A percentile compares a stretch with the other conserved stretches of the same genome.
Conservation (phyloP, 371 early-diverging fungal species). For the Sporodiniella umbellata region DNA sequence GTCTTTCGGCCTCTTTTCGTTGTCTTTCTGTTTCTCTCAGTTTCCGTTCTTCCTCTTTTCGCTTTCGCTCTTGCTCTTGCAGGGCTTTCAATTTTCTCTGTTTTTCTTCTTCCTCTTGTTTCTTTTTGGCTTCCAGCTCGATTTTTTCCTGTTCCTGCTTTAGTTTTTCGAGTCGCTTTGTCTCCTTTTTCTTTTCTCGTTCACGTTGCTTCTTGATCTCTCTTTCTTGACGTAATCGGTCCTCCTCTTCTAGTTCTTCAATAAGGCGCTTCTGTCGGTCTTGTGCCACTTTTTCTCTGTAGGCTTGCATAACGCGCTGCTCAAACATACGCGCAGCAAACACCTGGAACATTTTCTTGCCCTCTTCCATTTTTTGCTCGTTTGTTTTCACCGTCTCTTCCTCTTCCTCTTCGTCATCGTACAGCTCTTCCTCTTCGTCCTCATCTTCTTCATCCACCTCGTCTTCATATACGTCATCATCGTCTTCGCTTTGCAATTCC, state of each 20-base stretch:
- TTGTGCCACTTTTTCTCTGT: slow-evolving; percentile 83
- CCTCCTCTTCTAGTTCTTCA: slow-evolving; percentile 76
- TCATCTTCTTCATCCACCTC: slow-evolving; percentile 57
- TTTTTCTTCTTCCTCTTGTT: slow-evolving; percentile 34
- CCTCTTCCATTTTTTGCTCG: slow-evolving; percentile 85
- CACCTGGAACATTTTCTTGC: slow-evolving; percentile 88
- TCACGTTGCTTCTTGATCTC: slow-evolving; percentile 60
- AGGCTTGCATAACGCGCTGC: slow-evolving; percentile 84
- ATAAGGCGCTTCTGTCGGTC: slow-evolving; percentile 77
- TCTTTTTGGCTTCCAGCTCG: slow-evolving; percentile 36
- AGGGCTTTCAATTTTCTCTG: slow-evolving; percentile 32
- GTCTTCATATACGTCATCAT: slow-evolving; percentile 30
- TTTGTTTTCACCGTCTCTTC: slow-evolving; percentile 62
- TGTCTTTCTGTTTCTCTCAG: slow-evolving; percentile 29
- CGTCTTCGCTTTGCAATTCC: slow-evolving; percentile 32
- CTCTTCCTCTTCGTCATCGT: slow-evolving; percentile 25
- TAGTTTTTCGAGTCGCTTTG: slow-evolving; percentile 44
- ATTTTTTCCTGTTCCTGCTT: slow-evolving; percentile 35
- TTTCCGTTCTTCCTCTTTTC: slow-evolving; percentile 36
- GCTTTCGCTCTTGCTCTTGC: slow-evolving; percentile 49
- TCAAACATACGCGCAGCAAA: slow-evolving; percentile 94
- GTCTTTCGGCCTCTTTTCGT: slow-evolving; percentile 20
- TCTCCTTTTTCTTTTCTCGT: slow-evolving; percentile 62
- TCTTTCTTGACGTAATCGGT: slow-evolving; percentile 61
- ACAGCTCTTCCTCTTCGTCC: slow-evolving; percentile 54